Evolutionary conservation across 371 early-diverging fungal species (phyloP).

Genomic region (Mortierella sp.): DNA sequence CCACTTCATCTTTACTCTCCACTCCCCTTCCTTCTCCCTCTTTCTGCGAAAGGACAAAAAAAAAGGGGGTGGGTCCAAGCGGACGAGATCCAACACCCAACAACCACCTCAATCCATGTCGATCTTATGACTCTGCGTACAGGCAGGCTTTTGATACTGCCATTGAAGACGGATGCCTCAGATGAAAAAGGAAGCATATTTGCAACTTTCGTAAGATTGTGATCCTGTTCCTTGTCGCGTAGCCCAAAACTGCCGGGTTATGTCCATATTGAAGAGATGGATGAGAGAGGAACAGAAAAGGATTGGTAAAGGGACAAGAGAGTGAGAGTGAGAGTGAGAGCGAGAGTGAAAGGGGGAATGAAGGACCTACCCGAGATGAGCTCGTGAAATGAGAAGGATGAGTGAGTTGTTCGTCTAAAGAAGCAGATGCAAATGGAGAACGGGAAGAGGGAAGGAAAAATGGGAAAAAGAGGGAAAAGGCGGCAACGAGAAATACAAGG

Average conservation of each 20-base stretch:
- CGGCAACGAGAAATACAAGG: slow-evolving; percentile 5
- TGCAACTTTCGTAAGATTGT: too few species aligned
- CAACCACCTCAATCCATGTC: not conserved
- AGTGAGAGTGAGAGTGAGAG: too few species aligned
- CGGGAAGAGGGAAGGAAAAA: not conserved
- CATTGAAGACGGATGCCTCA: too few species aligned
- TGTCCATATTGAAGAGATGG: too few species aligned
- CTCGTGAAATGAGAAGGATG: not conserved
- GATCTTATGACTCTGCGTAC: not conserved
- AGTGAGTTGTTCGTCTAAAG: not conserved
- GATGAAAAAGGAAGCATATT: too few species aligned
- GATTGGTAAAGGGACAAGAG: not conserved
- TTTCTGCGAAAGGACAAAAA: not conserved
- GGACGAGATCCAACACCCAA: not conserved
- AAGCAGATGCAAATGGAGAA: not conserved
- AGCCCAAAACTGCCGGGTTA: too few species aligned
- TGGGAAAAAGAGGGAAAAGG: not conserved
- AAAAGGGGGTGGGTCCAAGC: slow-evolving; percentile 7
- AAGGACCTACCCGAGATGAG: not conserved
- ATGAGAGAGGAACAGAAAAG: not conserved
- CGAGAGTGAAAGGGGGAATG: not conserved
- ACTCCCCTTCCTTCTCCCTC: not conserved
- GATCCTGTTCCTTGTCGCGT: too few species aligned
- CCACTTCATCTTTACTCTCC: not conserved
- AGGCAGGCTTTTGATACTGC: not conserved